Base-by-base conservation (phyloP, 148 eudicot genomes). In the Spergularia bocconei region DNA sequence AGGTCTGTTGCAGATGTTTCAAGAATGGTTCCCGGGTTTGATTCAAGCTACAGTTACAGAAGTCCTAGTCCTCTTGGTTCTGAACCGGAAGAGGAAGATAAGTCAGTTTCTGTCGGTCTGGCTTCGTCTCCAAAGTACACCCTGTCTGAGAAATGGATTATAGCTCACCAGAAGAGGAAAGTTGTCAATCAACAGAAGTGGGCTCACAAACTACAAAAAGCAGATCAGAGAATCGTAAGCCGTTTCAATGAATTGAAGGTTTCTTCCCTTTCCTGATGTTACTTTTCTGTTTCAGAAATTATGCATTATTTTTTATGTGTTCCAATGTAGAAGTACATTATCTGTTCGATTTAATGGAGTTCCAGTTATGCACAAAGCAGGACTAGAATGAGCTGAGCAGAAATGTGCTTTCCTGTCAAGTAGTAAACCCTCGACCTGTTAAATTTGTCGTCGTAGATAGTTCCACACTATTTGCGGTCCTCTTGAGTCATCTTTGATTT, bases 171-270 rank as follows among this genome's bases (percentile, higher is more conserved):
- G 77, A 89, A 89, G 80, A 89, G 85, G 78, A 90, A 84, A 81
- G 79, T 81, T 73, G 72, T 80, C 25, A 71, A 74, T 44, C 92
- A 90, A 59, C 85, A 91, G 75, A 89, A 80, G 36, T 88, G 90
- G 96, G 79, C 74, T 71, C 84, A 79, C 38, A 92, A 92, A 79
- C 84, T 89, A 76, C 91, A 83, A 72, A 89, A 88, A 80, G 89
- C 93, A 20, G 89, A 87, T 61, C 84, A 86, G 79, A 92, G 79
- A 80, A 92, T 95, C 75, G 79, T 83, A 29, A 78, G 77, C 69
- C 81, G 89, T 82, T 86, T 89, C 76, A 85, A 72, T 29, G 89
- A 89, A 84, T 79, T 95, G 58, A 95, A 95, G 99, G 99, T 95
- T 74, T 69, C 82, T 29, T 48, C 65, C 6, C 70, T 65, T 33